phyloP scores from a whole-genome alignment of 2,329 filamentous ascomycete species.

The Monosporascus ibericus region DNA sequence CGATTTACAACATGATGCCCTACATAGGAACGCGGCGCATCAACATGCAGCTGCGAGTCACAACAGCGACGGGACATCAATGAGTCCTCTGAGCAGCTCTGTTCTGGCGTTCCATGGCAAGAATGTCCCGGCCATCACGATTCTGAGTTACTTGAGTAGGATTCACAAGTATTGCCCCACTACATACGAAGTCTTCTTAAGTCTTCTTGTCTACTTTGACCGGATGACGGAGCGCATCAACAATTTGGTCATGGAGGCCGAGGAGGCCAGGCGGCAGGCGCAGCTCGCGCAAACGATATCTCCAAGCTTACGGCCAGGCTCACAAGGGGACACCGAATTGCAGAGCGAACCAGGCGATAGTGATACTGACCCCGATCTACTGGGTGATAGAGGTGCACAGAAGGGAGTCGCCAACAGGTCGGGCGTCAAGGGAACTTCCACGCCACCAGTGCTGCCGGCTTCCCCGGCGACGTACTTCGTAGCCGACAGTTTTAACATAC shows the following conservation, averaged over 20 bases:
- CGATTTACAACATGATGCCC: slow-evolving; percentile 84
- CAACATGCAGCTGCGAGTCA: slow-evolving; percentile 45
- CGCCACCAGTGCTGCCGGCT: slow-evolving; percentile 13
- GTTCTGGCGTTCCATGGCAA: slow-evolving; percentile 97
- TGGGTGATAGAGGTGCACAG: slow-evolving; percentile 40
- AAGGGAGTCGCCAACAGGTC: slow-evolving; percentile 28
- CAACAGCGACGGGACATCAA: slow-evolving; percentile 47
- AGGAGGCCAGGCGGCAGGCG: slow-evolving; percentile 39
- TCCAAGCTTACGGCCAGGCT: slow-evolving; percentile 1
- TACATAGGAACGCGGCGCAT: slow-evolving; percentile 65
- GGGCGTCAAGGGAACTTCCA: slow-evolving; percentile 11
- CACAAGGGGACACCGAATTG: slow-evolving; percentile 30
- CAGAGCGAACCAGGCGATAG: slow-evolving; percentile 29
- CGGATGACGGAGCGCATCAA: slow-evolving; percentile 98
- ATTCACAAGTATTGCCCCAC: slow-evolving; percentile 99
- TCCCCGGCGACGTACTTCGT: slow-evolving; percentile 66
- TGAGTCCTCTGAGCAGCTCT: slow-evolving; percentile 51
- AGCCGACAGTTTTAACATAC: slow-evolving; percentile 98
- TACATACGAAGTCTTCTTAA: slow-evolving; percentile 96
- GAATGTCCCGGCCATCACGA: slow-evolving; percentile 95
- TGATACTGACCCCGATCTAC: slow-evolving; percentile 45
- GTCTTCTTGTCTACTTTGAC: slow-evolving; percentile 93
- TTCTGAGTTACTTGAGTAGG: slow-evolving; percentile 87
- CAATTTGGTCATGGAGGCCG: slow-evolving; percentile 65
- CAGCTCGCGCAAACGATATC: slow-evolving; percentile 14